A percentile compares a stretch with the other conserved stretches of the same genome.
These are phyloP conservation scores for Endothia cerciana DNA, from an alignment of 2,329 filamentous ascomycete genomes.

Conservation along the genomic window DNA sequence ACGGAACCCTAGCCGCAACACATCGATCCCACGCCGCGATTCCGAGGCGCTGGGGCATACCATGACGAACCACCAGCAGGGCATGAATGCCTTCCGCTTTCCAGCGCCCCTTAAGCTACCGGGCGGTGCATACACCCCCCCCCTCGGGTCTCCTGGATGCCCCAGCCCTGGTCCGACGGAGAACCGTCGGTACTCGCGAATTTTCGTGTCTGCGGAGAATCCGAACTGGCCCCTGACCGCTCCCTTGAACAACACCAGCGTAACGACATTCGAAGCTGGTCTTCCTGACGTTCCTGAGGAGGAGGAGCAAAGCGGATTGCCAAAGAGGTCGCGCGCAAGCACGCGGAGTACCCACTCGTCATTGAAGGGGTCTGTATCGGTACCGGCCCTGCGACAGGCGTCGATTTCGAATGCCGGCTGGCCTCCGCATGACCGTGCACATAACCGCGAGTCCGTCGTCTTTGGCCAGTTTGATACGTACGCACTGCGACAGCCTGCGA, in stretches of 20 bases:
- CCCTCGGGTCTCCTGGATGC: slow-evolving; percentile 36
- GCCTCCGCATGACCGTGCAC: slow-evolving; percentile 36
- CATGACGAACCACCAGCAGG: slow-evolving; percentile 48
- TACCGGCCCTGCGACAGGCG: slow-evolving; percentile 41
- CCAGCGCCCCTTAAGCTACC: slow-evolving; percentile 46
- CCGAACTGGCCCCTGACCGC: slow-evolving; percentile 50
- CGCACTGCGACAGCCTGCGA: slow-evolving; percentile 41
- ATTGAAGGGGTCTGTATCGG: slow-evolving; percentile 58
- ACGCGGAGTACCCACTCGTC: slow-evolving; percentile 54
- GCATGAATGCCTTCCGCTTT: slow-evolving; percentile 50
- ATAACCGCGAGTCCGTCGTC: slow-evolving; percentile 57
- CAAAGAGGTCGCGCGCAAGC: slow-evolving; percentile 48
- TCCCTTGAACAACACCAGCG: slow-evolving; percentile 36
- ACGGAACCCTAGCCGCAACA: slow-evolving; percentile 57
- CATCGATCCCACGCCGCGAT: slow-evolving; percentile 49
- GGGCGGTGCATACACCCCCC: slow-evolving; percentile 33
- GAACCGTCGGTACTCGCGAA: slow-evolving; percentile 42
- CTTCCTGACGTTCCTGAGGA: slow-evolving; percentile 67
- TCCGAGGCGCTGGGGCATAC: slow-evolving; percentile 43
- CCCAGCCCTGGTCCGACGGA: slow-evolving; percentile 34
- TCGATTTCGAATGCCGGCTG: slow-evolving; percentile 19
- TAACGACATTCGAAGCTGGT: slow-evolving; percentile 43
- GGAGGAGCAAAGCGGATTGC: slow-evolving; percentile 53
- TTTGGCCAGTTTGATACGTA: slow-evolving; percentile 50
- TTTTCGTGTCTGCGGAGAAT: slow-evolving; percentile 46